These are phyloP conservation scores for Tulasnella sp. DNA, from an alignment of 768 basidiomycete genomes.

Conservation along the genomic window DNA sequence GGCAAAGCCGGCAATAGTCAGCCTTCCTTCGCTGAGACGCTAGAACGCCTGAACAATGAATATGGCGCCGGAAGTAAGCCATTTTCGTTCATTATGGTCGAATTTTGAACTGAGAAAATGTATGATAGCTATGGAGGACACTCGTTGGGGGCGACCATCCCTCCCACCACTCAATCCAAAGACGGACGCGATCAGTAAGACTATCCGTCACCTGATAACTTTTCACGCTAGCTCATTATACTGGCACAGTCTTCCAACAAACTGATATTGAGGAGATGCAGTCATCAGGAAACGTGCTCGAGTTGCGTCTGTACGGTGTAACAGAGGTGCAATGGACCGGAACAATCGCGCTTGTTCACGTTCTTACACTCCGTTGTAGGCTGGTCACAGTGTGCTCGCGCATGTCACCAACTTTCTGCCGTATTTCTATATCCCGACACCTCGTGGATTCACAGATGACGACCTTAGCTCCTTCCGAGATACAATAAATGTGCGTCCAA, in stretches of 20 bases:
- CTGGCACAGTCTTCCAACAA: conserved; percentile 75
- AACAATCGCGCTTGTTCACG: neutral
- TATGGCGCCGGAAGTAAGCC: conserved; percentile 36
- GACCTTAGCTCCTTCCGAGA: conserved; percentile 57
- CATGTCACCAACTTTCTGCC: conserved; percentile 76
- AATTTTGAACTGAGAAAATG: neutral
- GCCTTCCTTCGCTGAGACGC: conserved; percentile 49
- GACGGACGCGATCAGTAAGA: conserved; percentile 57
- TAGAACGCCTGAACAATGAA: conserved; percentile 51
- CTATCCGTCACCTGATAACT: neutral
- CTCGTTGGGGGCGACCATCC: conserved; percentile 54
- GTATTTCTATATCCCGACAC: conserved; percentile 86
- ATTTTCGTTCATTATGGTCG: neutral
- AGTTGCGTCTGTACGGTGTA: conserved; percentile 74
- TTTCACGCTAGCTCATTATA: neutral
- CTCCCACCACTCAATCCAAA: conserved; percentile 46
- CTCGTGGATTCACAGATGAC: conserved; percentile 63
- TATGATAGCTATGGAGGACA: conserved; percentile 36
- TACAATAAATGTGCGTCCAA: conserved; percentile 58
- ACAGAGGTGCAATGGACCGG: conserved; percentile 49
- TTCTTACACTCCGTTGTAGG: conserved; percentile 31
- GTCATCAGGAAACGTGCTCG: conserved; percentile 38
- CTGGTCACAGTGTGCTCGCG: conserved; percentile 81
- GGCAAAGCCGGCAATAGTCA: neutral
- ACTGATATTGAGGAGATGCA: conserved; percentile 76